A percentile compares a stretch with the other conserved stretches of the same genome.
Conservation (phyloP, 2,329 filamentous ascomycete species). For the Colletotrichum sp. region DNA sequence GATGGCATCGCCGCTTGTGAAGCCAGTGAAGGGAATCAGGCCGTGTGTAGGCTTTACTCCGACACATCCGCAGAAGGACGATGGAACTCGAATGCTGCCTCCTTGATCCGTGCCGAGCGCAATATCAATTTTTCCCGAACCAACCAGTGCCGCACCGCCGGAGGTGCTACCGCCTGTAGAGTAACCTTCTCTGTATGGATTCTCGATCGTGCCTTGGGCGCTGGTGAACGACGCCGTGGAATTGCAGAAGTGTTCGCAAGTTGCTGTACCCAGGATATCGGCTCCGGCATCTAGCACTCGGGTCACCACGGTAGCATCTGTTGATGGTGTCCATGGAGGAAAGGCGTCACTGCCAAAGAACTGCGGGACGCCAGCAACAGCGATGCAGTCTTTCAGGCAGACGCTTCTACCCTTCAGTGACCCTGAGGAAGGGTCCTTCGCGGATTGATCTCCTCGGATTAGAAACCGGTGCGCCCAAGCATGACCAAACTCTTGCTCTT, state of each 20-base stretch:
- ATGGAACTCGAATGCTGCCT: slow-evolving; percentile 50
- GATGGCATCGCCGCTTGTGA: slow-evolving; percentile 51
- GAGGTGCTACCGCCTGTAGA: slow-evolving; percentile 54
- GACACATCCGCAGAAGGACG: slow-evolving; percentile 43
- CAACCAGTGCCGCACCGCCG: slow-evolving; percentile 51
- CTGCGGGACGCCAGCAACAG: slow-evolving; percentile 58
- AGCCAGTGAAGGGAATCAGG: slow-evolving; percentile 55
- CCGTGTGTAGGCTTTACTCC: slow-evolving; percentile 58
- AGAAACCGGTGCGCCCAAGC: slow-evolving; percentile 57
- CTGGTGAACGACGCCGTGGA: slow-evolving; percentile 52
- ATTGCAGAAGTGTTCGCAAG: slow-evolving; percentile 59
- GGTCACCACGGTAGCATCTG: slow-evolving; percentile 59
- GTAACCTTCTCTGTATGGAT: slow-evolving; percentile 48
- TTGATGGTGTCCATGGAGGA: slow-evolving; percentile 52
- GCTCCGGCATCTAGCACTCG: slow-evolving; percentile 55
- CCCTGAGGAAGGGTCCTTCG: not conserved
- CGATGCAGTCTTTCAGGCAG: slow-evolving; percentile 60
- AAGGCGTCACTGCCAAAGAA: slow-evolving; percentile 57
- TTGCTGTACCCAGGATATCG: slow-evolving; percentile 52
- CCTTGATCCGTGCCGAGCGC: slow-evolving; percentile 54
- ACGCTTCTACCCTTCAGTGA: slow-evolving; percentile 47
- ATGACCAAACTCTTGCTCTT: slow-evolving; percentile 49
- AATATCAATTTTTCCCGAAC: slow-evolving; percentile 45
- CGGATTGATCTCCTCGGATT: slow-evolving; percentile 33
- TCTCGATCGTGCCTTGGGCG: slow-evolving; percentile 50